These are phyloP conservation scores for Aspergillus biplanus DNA, from an alignment of 495 filamentous ascomycete species.

Conservation along the genomic window DNA sequence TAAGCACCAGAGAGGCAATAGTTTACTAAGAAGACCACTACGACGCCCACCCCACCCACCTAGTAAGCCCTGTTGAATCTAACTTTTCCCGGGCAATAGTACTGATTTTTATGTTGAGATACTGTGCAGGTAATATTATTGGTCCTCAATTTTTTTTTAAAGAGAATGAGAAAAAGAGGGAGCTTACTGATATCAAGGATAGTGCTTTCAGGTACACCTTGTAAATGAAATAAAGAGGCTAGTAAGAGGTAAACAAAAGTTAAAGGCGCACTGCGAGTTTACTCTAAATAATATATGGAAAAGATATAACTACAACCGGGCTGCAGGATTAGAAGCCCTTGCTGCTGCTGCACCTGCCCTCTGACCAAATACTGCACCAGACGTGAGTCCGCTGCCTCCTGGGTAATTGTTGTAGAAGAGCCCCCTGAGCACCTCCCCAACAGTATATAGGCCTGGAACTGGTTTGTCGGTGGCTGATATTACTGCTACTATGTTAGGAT, in stretches of 20 bases:
- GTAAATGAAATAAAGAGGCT: not conserved
- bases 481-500: conserved; percentile 51
- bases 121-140: not conserved
- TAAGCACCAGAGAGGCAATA: too few species aligned
- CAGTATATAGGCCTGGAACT: conserved; percentile 57
- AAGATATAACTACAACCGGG: too few species aligned
- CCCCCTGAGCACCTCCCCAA: conserved; percentile 66
- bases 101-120: too few species aligned
- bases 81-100: too few species aligned
- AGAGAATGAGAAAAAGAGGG: not conserved
- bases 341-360: too few species aligned
- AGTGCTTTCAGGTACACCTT: not conserved
- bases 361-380: conserved; percentile 60
- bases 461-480: conserved; percentile 36
- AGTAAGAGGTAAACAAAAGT: not conserved
- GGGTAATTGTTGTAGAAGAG: conserved; percentile 68
- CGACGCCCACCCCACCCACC: not conserved
- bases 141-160: not conserved
- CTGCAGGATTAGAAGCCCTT: too few species aligned
- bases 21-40: not conserved
- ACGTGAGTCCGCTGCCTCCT: conserved; percentile 64
- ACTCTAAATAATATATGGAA: too few species aligned
- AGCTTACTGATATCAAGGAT: not conserved
- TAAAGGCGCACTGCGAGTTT: too few species aligned
- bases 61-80: not conserved